Conservation (phyloP, 345 rosid genomes). For the Eucalyptus sideroxylon region DNA sequence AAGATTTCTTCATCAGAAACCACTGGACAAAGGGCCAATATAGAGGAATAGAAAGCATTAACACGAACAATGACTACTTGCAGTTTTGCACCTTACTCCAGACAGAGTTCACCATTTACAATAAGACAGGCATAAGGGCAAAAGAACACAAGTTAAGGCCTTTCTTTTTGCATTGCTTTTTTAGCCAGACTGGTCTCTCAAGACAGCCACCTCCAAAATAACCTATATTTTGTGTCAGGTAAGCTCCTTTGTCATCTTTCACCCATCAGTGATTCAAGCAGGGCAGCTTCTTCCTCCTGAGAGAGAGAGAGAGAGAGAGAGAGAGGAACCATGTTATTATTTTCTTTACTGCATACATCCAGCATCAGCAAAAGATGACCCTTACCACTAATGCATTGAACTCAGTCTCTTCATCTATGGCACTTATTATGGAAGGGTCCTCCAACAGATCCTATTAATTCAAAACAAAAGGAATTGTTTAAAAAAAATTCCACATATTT, state of each 20-base stretch:
- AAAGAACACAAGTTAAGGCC: background rate
- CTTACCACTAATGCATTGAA: slow-evolving; percentile 91
- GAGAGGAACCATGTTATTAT: background rate
- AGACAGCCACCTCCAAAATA: background rate
- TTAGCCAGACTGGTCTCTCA: background rate
- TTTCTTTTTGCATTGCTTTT: background rate
- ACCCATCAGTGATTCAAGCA: slow-evolving; percentile 67
- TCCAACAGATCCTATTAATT: slow-evolving; percentile 63
- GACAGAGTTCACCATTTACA: background rate
- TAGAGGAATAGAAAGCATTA: background rate
- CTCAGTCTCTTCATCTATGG: slow-evolving; percentile 88
- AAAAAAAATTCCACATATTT: background rate
- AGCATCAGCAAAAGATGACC: background rate
- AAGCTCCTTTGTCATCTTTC: slow-evolving; percentile 18
- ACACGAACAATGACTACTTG: background rate
- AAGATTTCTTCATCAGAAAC: background rate
- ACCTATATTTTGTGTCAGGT: background rate
- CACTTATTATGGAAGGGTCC: slow-evolving; percentile 60
- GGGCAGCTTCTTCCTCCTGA: slow-evolving; percentile 93
- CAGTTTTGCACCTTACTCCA: background rate
- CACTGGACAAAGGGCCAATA: background rate
- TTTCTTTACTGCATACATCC: background rate
- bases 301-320: background rate
- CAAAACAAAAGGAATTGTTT: background rate
- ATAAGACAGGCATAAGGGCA: background rate